phyloP scores from a whole-genome alignment of 116 monocot species.

The Cymodocea nodosa region DNA sequence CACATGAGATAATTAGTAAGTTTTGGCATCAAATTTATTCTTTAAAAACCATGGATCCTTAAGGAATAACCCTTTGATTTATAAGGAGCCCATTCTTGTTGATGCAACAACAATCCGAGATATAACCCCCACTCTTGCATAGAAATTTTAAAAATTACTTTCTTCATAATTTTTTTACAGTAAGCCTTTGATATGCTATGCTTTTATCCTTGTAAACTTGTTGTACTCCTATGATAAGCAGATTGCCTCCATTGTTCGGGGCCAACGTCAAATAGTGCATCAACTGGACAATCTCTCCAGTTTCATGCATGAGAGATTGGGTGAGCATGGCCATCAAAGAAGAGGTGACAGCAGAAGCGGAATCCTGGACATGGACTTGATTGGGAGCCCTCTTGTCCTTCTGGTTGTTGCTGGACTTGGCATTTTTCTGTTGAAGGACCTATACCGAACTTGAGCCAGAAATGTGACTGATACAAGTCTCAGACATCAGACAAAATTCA shows the following conservation, averaged over 20 bases:
- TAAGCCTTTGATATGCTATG: neutral
- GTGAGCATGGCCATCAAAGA: conserved; percentile 11
- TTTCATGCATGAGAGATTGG: conserved; percentile 56
- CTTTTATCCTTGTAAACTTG: neutral
- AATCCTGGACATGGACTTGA: conserved; percentile 6
- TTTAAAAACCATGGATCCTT: too few relatives aligned
- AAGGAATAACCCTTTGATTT: too few relatives aligned
- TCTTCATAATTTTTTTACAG: neutral
- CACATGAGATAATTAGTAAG: too few relatives aligned
- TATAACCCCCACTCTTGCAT: too few relatives aligned
- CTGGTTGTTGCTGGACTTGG: conserved; percentile 11
- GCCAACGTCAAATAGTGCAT: conserved; percentile 85
- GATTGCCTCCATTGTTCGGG: conserved; percentile 38
- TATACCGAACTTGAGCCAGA: conserved; percentile 7
- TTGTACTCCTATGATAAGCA: conserved; percentile 6
- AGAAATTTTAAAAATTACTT: too few relatives aligned
- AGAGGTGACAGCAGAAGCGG: conserved; percentile 13
- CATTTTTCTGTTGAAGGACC: conserved; percentile 15
- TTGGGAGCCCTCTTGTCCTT: conserved; percentile 5
- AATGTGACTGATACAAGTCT: too few relatives aligned
- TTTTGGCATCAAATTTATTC: too few relatives aligned
- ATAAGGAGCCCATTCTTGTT: too few relatives aligned
- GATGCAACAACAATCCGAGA: too few relatives aligned
- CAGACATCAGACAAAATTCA: too few relatives aligned
- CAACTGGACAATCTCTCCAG: conserved; percentile 79